phyloP scores from a whole-genome alignment of 495 filamentous ascomycete species.

The Aspergillus indologenus region DNA sequence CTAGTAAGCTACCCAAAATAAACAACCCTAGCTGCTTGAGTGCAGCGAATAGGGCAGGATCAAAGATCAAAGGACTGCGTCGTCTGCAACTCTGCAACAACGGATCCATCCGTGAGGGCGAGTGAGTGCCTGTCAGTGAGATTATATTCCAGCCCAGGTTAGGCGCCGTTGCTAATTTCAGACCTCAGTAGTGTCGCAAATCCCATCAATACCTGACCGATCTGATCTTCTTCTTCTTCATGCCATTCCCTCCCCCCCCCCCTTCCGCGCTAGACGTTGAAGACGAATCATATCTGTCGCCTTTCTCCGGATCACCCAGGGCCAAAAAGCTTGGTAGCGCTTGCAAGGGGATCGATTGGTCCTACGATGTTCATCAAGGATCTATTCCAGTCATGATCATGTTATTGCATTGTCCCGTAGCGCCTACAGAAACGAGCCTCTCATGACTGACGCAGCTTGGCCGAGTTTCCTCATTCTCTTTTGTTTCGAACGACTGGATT shows the following conservation, averaged over 20 bases:
- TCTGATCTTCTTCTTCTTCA: conserved; percentile 5
- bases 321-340: conserved; percentile 9
- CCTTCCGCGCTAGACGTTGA: conserved; percentile 2
- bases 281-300: neutral
- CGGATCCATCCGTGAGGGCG: neutral
- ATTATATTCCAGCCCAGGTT: conserved; percentile 6
- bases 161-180: conserved; percentile 24
- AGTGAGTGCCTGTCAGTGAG: neutral
- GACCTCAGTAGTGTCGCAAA: conserved; percentile 5
- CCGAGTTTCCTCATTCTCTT: neutral
- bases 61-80: neutral
- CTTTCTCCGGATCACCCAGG: neutral
- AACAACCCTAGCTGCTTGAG: neutral
- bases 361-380: conserved; percentile 10
- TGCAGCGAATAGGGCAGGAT: conserved; percentile 3
- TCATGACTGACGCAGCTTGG: conserved; percentile 9
- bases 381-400: conserved; percentile 6
- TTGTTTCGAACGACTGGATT: conserved; percentile 13
- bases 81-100: conserved; percentile 11
- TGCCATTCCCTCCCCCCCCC: neutral
- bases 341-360: conserved; percentile 19
- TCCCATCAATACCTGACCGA: conserved; percentile 10
- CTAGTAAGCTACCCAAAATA: neutral
- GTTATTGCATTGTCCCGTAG: conserved; percentile 10
- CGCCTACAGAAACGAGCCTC: conserved; percentile 15